Evolutionary conservation across 192 early-diverging fungal species (phyloP).

Genomic region (Coemansia sp.): DNA sequence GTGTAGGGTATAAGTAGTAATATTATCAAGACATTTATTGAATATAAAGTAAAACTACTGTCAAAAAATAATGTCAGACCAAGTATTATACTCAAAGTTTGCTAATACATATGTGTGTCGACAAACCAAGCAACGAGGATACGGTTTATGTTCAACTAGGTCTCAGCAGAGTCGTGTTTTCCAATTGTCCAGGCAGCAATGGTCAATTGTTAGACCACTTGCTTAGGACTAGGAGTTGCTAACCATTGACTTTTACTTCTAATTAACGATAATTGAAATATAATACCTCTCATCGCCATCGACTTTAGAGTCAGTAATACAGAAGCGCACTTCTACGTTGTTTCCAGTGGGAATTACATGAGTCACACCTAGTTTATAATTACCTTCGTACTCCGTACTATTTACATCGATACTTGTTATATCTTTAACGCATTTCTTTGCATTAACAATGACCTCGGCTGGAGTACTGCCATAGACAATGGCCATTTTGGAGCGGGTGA

Average conservation of each 20-base stretch:
- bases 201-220: neutral
- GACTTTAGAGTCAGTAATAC: neutral
- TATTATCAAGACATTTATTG: neutral
- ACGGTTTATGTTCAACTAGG: neutral
- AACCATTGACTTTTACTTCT: neutral
- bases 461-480: neutral
- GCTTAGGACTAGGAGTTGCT: no score
- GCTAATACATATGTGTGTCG: neutral
- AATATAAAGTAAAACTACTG: neutral
- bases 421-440: neutral
- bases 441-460: neutral
- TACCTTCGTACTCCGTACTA: no score
- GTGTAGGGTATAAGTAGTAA: neutral
- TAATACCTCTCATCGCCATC: neutral
- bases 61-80: neutral
- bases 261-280: neutral
- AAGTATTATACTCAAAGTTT: neutral
- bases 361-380: no score
- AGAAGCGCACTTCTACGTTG: neutral
- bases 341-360: neutral
- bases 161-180: neutral
- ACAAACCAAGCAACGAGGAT: neutral
- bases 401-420: neutral
- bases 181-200: neutral
- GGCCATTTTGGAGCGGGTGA: no score